These are phyloP conservation scores for Diaporthe sp. DNA, from an alignment of 2,329 filamentous ascomycete genomes.

Conservation along the genomic window DNA sequence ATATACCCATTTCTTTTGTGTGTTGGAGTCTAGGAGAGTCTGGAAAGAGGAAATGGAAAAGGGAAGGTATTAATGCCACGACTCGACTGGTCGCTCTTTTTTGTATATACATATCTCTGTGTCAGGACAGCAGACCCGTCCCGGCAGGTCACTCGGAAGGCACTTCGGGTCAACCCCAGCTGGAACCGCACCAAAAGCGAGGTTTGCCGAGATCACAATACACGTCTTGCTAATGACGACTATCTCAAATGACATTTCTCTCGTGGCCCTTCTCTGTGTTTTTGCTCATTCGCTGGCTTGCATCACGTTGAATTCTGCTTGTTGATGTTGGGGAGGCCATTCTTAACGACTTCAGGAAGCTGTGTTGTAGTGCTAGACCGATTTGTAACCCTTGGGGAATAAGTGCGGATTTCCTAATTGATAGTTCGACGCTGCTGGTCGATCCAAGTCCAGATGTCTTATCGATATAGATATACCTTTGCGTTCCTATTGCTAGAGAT, in stretches of 20 bases:
- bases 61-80: neutral
- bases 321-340: neutral
- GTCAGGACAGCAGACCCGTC: neutral
- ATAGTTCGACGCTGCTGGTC: neutral
- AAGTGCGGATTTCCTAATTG: neutral
- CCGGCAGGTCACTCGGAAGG: neutral
- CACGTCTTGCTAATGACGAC: neutral
- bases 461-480: no score
- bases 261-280: no score
- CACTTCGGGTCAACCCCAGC: neutral
- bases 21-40: neutral
- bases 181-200: neutral
- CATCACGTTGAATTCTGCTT: neutral
- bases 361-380: neutral
- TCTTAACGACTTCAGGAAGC: no score
- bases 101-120: conserved; percentile 20
- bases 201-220: neutral
- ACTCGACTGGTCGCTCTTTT: conserved; percentile 6
- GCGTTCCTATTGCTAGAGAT: neutral
- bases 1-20: conserved; percentile 40
- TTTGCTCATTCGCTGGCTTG: no score
- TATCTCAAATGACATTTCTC: neutral
- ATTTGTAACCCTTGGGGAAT: no score
- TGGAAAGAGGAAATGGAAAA: neutral
- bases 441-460: no score